phyloP scores from a whole-genome alignment of 108 stramenopile species.

The Nannochloropsis oceanica region DNA sequence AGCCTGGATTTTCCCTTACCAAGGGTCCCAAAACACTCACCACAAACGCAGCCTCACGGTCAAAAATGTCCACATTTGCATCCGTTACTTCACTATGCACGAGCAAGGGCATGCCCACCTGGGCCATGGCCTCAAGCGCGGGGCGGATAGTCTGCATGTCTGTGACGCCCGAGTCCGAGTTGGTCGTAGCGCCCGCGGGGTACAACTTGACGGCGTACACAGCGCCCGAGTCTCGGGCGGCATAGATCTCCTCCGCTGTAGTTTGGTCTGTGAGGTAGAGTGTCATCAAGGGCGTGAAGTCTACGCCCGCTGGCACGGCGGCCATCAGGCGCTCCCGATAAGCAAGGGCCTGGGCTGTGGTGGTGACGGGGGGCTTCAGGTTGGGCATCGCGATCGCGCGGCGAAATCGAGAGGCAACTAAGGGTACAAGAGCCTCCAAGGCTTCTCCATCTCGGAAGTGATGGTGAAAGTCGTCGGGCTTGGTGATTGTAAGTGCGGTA shows the following conservation, averaged over 20 bases:
- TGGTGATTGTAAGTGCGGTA: constrained; percentile 25
- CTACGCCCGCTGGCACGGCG: constrained; percentile 30
- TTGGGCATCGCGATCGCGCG: constrained; percentile 88
- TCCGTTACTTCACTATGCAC: constrained; percentile 96
- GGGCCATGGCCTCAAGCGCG: constrained; percentile 67
- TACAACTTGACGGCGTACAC: constrained; percentile 87
- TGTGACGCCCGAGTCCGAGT: constrained; percentile 84
- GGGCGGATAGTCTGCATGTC: constrained; percentile 64
- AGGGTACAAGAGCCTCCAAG: constrained; percentile 34
- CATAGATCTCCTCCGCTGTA: constrained; percentile 77
- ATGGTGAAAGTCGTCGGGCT: constrained; percentile 91
- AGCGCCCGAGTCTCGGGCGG: constrained; percentile 50
- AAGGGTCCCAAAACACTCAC: constrained; percentile 70
- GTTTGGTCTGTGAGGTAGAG: constrained; percentile 92
- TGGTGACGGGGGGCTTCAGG: constrained; percentile 86
- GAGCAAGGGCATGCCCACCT: constrained; percentile 77
- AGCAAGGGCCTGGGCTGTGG: constrained; percentile 59
- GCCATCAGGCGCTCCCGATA: constrained; percentile 66
- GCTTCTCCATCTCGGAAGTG: constrained; percentile 70
- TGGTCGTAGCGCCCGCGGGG: constrained; percentile 98
- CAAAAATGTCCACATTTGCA: constrained; percentile 81
- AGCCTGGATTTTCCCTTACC: constrained; percentile 55
- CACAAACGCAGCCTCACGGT: constrained; percentile 83
- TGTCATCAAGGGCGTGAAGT: constrained; percentile 80
- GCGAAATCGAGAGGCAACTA: constrained; percentile 56